Evolutionary conservation across 2,329 filamentous ascomycete species (phyloP).

Genomic region (Colletotrichum melonis): DNA sequence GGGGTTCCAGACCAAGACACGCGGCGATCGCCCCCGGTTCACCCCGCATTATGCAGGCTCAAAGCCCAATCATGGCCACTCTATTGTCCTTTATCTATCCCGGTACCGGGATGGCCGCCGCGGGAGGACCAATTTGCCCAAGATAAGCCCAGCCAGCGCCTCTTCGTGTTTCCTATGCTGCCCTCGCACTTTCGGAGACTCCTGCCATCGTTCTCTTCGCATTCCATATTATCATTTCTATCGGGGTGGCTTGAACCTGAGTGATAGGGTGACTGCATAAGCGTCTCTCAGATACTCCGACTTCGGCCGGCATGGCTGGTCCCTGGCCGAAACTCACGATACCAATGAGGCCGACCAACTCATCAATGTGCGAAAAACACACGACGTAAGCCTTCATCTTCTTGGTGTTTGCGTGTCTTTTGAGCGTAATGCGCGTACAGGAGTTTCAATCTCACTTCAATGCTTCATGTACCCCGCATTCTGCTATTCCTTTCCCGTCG

Average conservation of each 20-base stretch:
- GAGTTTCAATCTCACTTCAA: not conserved
- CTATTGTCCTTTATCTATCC: constrained; percentile 14
- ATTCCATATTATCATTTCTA: not conserved
- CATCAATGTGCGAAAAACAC: not conserved
- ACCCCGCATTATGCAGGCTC: constrained; percentile 24
- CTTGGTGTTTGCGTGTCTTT: not conserved
- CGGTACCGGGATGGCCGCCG: not conserved
- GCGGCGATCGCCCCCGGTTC: not conserved
- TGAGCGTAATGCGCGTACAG: not conserved
- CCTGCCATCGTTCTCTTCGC: not conserved
- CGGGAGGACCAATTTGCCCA: not conserved
- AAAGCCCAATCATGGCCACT: constrained; percentile 4
- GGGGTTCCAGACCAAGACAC: constrained; percentile 4
- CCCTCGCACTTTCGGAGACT: not conserved
- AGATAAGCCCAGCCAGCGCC: constrained; percentile 14
- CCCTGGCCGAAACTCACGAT: not conserved
- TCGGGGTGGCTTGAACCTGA: not conserved
- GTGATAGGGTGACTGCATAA: not conserved
- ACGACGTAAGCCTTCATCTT: not conserved
- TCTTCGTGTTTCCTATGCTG: not conserved
- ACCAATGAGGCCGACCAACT: not conserved
- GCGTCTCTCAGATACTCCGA: not conserved
- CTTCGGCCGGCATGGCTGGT: not conserved
- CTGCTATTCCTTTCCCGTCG: not conserved
- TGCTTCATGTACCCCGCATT: not conserved